Evolutionary conservation across 352 stramenopile species (phyloP).

Genomic region (Blastocystis sp.): DNA sequence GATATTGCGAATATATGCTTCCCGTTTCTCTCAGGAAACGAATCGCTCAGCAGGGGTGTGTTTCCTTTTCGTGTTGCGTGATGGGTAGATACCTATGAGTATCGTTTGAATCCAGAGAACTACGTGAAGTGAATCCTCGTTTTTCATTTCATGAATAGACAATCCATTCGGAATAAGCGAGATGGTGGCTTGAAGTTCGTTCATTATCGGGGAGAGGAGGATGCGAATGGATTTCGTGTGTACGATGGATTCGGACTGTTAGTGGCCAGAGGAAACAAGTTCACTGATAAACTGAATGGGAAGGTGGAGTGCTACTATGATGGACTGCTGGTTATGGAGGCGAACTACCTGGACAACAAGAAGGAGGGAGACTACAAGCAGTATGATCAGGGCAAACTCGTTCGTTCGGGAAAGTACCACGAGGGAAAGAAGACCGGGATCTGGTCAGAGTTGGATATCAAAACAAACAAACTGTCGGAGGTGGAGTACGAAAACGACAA

Average conservation of each 20-base stretch:
- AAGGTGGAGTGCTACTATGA: background rate
- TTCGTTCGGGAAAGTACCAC: background rate
- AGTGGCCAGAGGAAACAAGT: background rate
- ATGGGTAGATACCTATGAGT: background rate
- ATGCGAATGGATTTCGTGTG: background rate
- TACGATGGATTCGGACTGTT: background rate
- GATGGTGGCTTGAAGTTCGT: too few species aligned
- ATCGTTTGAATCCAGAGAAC: background rate
- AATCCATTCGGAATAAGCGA: too few species aligned
- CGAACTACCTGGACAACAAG: background rate
- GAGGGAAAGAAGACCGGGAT: background rate
- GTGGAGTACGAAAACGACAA: background rate
- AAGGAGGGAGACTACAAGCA: background rate
- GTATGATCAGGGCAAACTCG: background rate
- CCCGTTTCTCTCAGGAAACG: background rate
- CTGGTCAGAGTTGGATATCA: background rate
- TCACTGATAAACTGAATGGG: background rate
- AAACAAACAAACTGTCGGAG: background rate
- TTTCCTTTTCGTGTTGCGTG: background rate
- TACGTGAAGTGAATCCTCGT: background rate
- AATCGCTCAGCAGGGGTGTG: background rate
- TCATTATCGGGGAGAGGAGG: background rate
- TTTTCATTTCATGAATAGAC: too few species aligned
- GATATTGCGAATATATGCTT: background rate
- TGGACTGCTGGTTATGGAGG: background rate